Conservation (phyloP, 371 early-diverging fungal genomes). For the Mortierella sp. region DNA sequence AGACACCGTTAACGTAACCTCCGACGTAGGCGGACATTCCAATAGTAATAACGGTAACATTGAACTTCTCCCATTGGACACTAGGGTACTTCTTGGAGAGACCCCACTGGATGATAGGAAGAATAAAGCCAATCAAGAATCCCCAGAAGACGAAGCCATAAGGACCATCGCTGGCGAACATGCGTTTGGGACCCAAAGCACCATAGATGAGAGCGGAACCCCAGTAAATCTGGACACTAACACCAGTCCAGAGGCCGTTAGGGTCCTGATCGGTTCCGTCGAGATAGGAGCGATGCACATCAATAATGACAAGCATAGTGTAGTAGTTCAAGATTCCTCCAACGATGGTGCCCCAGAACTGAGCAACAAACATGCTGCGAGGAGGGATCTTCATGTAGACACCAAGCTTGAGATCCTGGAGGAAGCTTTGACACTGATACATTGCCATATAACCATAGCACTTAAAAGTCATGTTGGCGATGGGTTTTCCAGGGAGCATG, state of each 20-base stretch:
- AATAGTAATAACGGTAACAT: conserved; percentile 22
- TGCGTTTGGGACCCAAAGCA: conserved; percentile 70
- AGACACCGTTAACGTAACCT: conserved; percentile 35
- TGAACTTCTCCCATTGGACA: conserved; percentile 31
- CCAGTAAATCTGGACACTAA: conserved; percentile 19
- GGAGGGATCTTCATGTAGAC: conserved; percentile 72
- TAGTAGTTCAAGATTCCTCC: conserved; percentile 41
- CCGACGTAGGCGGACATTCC: conserved; percentile 27
- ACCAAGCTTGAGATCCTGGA: conserved; percentile 65
- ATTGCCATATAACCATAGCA: conserved; percentile 64
- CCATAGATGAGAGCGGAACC: conserved; percentile 57
- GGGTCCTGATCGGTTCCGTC: conserved; percentile 17
- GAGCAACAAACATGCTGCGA: conserved; percentile 54
- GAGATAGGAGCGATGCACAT: conserved; percentile 15
- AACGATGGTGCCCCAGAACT: conserved; percentile 56
- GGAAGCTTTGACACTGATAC: conserved; percentile 58
- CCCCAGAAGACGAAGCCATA: conserved; percentile 65
- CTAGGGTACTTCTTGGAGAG: conserved; percentile 37
- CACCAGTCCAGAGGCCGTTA: conserved; percentile 37
- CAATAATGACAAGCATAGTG: conserved; percentile 28
- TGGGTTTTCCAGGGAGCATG: conserved; percentile 65
- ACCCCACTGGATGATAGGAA: conserved; percentile 57
- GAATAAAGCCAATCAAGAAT: conserved; percentile 63
- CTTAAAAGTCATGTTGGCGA: conserved; percentile 61
- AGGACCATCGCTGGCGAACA: conserved; percentile 66